Base-by-base conservation (phyloP, 176 grass and related monocot species). In the Paspalum notatum region DNA sequence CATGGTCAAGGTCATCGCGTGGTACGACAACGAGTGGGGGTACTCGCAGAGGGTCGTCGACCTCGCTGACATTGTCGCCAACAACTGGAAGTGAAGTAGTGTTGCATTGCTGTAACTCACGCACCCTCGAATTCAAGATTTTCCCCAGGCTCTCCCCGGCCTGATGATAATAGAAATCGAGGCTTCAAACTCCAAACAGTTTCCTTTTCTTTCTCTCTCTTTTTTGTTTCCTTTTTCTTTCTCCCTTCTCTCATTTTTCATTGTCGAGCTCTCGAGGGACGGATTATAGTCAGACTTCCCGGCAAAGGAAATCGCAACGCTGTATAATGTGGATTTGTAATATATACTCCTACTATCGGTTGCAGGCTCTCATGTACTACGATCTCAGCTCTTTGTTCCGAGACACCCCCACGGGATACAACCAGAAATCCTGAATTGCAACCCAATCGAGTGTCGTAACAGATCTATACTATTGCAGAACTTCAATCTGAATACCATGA, bases 1-100 rank as follows among this genome's bases (percentile, higher is more conserved):
- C 81, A 91, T 91, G 90, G 90, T 92, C 38, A 91, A 91, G 86
- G 92, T 88, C 62, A 91, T 91, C 75, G 86, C 86, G 0, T 94
- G 93, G 93, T 95, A 95, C 78, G 93, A 95, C 87, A 95, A 95
- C 84, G 93, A 95, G 77, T 95, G 93, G 93, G 93, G 85, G 0
- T 92, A 92, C 86, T 92, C 90, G 27, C 85, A 92, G 79, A 82
- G 90, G 69, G 86, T 92, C 52, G 86, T 89, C 81, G 93, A 95
- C 78, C 87, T 95, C 79, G 90, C 87, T 12, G 24, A 90, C 87
- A 86, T 95, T 2, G 72, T 92, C 27, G 93, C 90, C 64, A 38
- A 77, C 44, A 39, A 74, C 41, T 94, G 92, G 92, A 94, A 94
- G 84, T 94, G 88, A 94, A 37, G 22, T 13, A 14, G n/a, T 10